These are phyloP conservation scores for Chenopodium suecicum DNA, from an alignment of 148 eudicot genomes.

Conservation along the genomic window DNA sequence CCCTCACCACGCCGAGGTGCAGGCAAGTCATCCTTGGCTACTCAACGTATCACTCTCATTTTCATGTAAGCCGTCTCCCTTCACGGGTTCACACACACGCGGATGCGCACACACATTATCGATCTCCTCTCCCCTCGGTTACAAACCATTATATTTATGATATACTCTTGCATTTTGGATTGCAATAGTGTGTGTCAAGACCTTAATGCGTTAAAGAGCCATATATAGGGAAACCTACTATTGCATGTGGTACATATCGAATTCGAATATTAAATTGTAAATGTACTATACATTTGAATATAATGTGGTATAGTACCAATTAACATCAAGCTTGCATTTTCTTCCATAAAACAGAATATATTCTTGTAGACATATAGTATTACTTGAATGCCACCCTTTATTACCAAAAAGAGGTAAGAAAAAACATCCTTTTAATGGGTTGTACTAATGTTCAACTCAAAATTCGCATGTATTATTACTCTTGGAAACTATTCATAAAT, in stretches of 20 bases:
- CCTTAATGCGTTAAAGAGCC: not conserved
- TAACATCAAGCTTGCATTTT: not conserved
- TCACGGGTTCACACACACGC: not conserved
- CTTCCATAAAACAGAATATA: slow-evolving; percentile 11
- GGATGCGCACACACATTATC: not conserved
- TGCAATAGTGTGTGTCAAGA: not conserved
- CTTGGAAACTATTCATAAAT: no score
- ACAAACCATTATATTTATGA: no score
- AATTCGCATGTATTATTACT: not conserved
- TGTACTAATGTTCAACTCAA: not conserved
- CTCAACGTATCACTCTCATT: slow-evolving; percentile 23
- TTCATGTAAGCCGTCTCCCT: slow-evolving; percentile 28
- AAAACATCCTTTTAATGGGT: not conserved
- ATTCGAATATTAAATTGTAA: not conserved
- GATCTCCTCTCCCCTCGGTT: not conserved
- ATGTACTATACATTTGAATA: not conserved
- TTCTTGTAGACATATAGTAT: slow-evolving; percentile 5
- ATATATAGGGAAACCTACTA: no score
- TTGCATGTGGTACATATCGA: not conserved
- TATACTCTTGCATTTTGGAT: not conserved
- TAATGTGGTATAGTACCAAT: not conserved
- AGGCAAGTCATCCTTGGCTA: slow-evolving; percentile 41
- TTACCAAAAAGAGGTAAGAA: not conserved
- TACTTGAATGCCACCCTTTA: not conserved
- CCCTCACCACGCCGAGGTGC: slow-evolving; percentile 6